Base-by-base conservation (phyloP, 2,329 filamentous ascomycete species). In the Ophiostoma triangulosporum region DNA sequence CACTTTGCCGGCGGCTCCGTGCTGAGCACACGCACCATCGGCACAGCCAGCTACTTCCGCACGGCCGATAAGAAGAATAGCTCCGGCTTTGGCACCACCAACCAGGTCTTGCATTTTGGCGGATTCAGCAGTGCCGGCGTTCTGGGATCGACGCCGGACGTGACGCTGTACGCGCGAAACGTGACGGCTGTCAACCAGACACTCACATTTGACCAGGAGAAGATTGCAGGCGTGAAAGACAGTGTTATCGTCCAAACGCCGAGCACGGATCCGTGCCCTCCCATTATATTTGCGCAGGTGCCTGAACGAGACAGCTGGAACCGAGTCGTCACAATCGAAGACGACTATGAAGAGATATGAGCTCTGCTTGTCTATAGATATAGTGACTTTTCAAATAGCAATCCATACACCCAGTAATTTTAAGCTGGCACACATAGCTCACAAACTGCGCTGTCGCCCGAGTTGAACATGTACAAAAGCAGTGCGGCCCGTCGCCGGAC, bases 91-190 rank as follows among this genome's bases (percentile, higher is more conserved):
- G 81, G 81, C 7, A 72, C 66, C 24, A 80, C 77, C 6, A 70
- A 70, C 54, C 81, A 86, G 64, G 65, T 69, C 2, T 76, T 84
- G 57, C 64, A 60, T 6, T 79, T 86, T 57, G 68, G 68, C n/a
- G 73, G 74, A 6, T 61, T 75, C 32, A 58, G 59, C 4, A 59
- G 57, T 3, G 58, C 58, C 1, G 61, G 59, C 3, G 48, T 57
- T 51, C 27, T 59, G 46, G 59, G 59, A 24, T 59, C 60, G 46
- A 51, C 56, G 17, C 56, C 60, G 3, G 61, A 61, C 20, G 65
- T 63, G 49, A 67, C 74, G 62, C 66, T 84, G 43, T 88, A 84
- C 64, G 68, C 65, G 54, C 71, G 82, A 20, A 70, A 77, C 49
- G 75, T 84, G 26, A 64, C 66, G 27, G 76, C 77, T 4, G 65